Percentiles rank a stretch among this genome's conserved stretches.
Conservation (phyloP, 2,329 filamentous ascomycete species). For the Leptographium lundbergii region DNA sequence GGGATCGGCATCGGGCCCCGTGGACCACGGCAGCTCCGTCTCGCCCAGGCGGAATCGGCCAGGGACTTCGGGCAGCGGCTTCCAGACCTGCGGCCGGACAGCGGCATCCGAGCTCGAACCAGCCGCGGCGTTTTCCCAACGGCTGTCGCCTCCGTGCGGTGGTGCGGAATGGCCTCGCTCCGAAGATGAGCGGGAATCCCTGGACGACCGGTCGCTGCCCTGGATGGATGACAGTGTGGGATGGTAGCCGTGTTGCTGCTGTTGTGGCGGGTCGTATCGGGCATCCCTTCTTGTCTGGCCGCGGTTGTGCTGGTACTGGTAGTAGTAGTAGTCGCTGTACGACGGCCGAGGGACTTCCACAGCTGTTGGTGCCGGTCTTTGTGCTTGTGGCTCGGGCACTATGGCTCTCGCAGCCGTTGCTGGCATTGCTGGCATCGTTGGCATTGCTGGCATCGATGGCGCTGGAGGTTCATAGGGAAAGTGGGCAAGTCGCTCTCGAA, state of each 20-base stretch:
- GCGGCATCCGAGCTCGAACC: neutral
- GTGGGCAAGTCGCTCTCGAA: constrained; percentile 28
- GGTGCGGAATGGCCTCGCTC: constrained; percentile 37
- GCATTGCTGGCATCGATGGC: neutral
- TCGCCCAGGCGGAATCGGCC: constrained; percentile 31
- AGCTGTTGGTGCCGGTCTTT: constrained; percentile 8
- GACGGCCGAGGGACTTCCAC: neutral
- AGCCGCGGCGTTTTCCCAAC: constrained; percentile 25
- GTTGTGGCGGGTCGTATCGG: constrained; percentile 6
- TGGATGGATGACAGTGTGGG: neutral
- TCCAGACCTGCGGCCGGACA: constrained; percentile 18
- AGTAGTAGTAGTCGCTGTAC: constrained; percentile 1
- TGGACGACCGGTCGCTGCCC: constrained; percentile 15
- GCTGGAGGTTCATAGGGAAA: constrained; percentile 7
- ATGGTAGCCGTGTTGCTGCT: neutral
- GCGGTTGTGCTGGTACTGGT: constrained; percentile 12
- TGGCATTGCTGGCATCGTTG: neutral
- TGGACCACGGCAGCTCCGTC: constrained; percentile 31
- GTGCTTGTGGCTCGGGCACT: neutral
- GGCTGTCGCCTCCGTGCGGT: constrained; percentile 32
- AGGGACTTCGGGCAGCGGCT: constrained; percentile 28
- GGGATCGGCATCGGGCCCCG: constrained; percentile 17
- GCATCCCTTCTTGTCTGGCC: constrained; percentile 5
- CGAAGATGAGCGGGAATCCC: constrained; percentile 20
- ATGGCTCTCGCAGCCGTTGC: neutral